A percentile compares a stretch with the other conserved stretches of the same genome.
phyloP scores from a whole-genome alignment of 106 monocot species.

The Dendrobium catenatum region DNA sequence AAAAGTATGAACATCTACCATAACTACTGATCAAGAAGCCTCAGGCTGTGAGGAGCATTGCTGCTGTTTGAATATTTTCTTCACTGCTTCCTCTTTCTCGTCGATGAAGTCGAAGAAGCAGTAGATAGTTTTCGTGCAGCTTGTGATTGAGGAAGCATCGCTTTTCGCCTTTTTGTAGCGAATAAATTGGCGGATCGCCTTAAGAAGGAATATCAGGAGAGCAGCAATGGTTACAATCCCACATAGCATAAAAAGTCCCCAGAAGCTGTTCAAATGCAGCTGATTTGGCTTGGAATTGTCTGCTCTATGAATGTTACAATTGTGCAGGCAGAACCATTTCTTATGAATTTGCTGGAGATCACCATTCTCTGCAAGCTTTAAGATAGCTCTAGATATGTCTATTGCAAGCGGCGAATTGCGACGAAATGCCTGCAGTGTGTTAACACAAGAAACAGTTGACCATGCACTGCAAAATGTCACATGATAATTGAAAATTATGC shows the following conservation, averaged over 20 bases:
- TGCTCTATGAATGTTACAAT: slow-evolving; percentile 12
- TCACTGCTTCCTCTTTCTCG: slow-evolving; percentile 42
- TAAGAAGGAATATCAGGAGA: slow-evolving; percentile 40
- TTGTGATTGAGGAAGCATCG: not conserved
- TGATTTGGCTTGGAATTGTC: slow-evolving; percentile 22
- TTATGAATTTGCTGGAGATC: slow-evolving; percentile 61
- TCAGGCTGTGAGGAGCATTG: slow-evolving; percentile 2
- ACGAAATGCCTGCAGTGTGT: slow-evolving; percentile 46
- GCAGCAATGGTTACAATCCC: slow-evolving; percentile 28
- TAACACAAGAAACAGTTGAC: not conserved
- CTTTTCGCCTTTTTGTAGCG: slow-evolving; percentile 15
- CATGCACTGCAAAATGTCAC: not conserved
- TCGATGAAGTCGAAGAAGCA: slow-evolving; percentile 42
- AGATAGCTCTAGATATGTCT: slow-evolving; percentile 64
- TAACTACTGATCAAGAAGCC: not conserved
- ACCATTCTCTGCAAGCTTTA: slow-evolving; percentile 68
- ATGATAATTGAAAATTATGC: too few relatives aligned
- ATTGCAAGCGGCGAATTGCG: slow-evolving; percentile 54
- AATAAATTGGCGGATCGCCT: slow-evolving; percentile 41
- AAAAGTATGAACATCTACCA: too few relatives aligned
- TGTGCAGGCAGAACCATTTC: slow-evolving; percentile 44
- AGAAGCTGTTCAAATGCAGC: slow-evolving; percentile 48
- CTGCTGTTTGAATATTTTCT: slow-evolving; percentile 28
- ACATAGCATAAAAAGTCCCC: slow-evolving; percentile 58
- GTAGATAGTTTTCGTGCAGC: slow-evolving; percentile 18